These are phyloP conservation scores for Suillus ampliporus DNA, from an alignment of 768 basidiomycete species.

Conservation along the genomic window DNA sequence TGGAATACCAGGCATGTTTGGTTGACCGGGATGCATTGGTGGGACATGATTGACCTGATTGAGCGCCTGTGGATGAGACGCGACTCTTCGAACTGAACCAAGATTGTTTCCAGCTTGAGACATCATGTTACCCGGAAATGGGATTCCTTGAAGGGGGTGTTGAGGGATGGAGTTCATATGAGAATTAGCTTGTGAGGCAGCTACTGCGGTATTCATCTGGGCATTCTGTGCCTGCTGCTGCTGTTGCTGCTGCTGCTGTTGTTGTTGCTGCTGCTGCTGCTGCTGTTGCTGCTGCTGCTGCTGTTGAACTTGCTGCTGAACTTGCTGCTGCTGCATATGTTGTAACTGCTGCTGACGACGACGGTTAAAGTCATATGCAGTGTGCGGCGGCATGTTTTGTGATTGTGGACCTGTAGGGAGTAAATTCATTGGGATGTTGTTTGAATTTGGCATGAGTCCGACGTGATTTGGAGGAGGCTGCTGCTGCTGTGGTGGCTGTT, in stretches of 20 bases:
- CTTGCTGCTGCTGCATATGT: conserved; percentile 30
- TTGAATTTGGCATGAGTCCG: conserved; percentile 43
- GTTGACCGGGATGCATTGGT: conserved; percentile 42
- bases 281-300: conserved; percentile 38
- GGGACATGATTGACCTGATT: conserved; percentile 44
- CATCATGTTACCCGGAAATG: conserved; percentile 50
- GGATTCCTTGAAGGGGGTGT: conserved; percentile 47
- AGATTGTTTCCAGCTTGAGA: conserved; percentile 43
- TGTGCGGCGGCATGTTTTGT: conserved; percentile 28
- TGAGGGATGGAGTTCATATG: conserved; percentile 37
- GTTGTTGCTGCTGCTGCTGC: conserved; percentile 34
- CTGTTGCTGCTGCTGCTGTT: conserved; percentile 41
- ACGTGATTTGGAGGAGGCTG: conserved; percentile 38
- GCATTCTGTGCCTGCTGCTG: conserved; percentile 45
- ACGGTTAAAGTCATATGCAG: conserved; percentile 5
- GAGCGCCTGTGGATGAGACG: conserved; percentile 59
- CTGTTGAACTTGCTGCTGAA: conserved; percentile 43
- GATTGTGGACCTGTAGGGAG: conserved; percentile 35
- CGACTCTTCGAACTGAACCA: conserved; percentile 53
- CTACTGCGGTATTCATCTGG: conserved; percentile 39
- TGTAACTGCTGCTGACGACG: conserved; percentile 22
- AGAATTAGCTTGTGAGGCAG: conserved; percentile 29
- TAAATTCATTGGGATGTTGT: conserved; percentile 46
- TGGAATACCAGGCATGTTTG: conserved; percentile 41
- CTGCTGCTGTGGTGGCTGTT: conserved; percentile 41